These are phyloP conservation scores for Coemansia asiatica DNA, from an alignment of 192 early-diverging fungal genomes.

Conservation along the genomic window DNA sequence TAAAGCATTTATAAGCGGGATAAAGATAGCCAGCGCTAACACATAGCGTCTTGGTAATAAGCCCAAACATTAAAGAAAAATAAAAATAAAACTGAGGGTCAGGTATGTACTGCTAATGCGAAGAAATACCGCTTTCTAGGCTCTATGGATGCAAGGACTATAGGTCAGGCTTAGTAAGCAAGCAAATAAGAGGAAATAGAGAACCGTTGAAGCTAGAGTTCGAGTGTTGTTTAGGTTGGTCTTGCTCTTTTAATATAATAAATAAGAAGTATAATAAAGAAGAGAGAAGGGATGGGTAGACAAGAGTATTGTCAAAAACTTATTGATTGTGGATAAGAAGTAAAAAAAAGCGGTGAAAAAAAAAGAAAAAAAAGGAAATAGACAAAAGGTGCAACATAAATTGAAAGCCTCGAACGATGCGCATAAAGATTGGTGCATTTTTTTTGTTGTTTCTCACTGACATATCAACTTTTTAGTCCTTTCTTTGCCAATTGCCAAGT, in stretches of 20 bases:
- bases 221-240: too few relatives aligned
- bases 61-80: slow-evolving; percentile 38
- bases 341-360: background rate
- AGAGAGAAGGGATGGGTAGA: too few relatives aligned
- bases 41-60: slow-evolving; percentile 44
- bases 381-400: background rate
- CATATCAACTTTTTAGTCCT: too few relatives aligned
- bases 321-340: background rate
- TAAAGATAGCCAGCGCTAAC: slow-evolving; percentile 47
- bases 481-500: background rate
- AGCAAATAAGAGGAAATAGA: too few relatives aligned
- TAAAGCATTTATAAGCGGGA: slow-evolving; percentile 55
- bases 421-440: slow-evolving; percentile 5
- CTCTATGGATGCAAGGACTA: too few relatives aligned
- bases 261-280: too few relatives aligned
- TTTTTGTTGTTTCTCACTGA: too few relatives aligned
- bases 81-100: background rate
- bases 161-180: too few relatives aligned
- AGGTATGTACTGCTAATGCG: background rate
- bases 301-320: too few relatives aligned
- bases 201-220: too few relatives aligned
- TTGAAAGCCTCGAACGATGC: slow-evolving; percentile 27
- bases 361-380: background rate
- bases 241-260: too few relatives aligned
- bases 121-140: background rate